Conservation (phyloP, 176 grass and related monocot species). For the Pontederia crassipes region DNA sequence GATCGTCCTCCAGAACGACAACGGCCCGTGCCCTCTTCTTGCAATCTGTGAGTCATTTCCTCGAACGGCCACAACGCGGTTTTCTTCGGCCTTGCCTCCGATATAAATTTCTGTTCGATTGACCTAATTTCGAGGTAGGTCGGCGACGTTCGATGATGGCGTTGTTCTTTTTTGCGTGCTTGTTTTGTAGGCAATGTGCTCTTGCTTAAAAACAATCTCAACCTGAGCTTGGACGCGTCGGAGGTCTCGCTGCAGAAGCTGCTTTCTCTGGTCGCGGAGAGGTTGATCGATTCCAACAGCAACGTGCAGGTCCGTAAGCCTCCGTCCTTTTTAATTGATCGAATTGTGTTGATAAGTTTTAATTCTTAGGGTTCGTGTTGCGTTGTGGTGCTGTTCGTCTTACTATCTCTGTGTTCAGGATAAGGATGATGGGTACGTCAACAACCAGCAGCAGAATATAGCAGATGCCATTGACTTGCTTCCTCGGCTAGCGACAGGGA, state of each 20-base stretch:
- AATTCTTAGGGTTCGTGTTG: constrained; percentile 2
- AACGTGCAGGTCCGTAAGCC: constrained; percentile 39
- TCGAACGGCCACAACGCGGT: neutral
- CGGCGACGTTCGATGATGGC: neutral
- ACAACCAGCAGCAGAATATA: constrained; percentile 75
- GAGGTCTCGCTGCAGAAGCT: constrained; percentile 88
- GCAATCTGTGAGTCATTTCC: constrained; percentile 64
- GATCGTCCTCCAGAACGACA: constrained; percentile 96
- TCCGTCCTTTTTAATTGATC: too few species aligned
- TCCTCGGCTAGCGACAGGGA: constrained; percentile 58
- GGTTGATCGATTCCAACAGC: constrained; percentile 73
- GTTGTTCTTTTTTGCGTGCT: neutral
- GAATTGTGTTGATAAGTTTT: neutral
- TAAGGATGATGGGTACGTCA: constrained; percentile 63
- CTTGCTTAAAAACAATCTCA: constrained; percentile 76
- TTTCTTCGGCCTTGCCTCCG: neutral
- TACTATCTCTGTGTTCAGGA: constrained; percentile 22
- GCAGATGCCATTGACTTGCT: constrained; percentile 77
- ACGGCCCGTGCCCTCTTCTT: constrained; percentile 92
- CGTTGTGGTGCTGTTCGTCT: neutral
- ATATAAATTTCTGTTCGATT: neutral
- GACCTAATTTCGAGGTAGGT: neutral
- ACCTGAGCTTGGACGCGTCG: constrained; percentile 54
- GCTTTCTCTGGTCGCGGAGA: constrained; percentile 76
- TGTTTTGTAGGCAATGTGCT: constrained; percentile 59